phyloP scores from a whole-genome alignment of 2,329 filamentous ascomycete species.

The Coniochaeta prunicola region DNA sequence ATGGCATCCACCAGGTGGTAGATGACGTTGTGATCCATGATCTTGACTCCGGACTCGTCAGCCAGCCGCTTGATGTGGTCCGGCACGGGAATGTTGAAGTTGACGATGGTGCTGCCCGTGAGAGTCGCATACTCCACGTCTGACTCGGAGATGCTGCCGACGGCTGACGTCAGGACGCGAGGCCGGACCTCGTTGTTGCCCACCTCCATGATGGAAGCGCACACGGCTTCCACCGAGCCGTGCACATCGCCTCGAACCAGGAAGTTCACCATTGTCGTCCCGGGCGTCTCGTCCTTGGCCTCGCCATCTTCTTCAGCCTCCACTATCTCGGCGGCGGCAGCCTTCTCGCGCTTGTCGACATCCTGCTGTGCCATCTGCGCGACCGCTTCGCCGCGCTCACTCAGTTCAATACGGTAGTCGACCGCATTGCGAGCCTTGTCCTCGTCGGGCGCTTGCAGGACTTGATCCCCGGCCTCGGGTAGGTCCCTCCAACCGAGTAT shows the following conservation, averaged over 20 bases:
- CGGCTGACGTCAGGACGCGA: constrained; percentile 66
- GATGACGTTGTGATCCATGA: constrained; percentile 83
- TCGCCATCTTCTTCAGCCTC: constrained; percentile 26
- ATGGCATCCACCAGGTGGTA: constrained; percentile 73
- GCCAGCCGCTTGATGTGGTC: constrained; percentile 63
- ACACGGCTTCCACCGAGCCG: constrained; percentile 87
- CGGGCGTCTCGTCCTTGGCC: constrained; percentile 27
- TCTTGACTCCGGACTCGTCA: constrained; percentile 61
- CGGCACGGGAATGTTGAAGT: constrained; percentile 73
- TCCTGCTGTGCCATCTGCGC: constrained; percentile 73
- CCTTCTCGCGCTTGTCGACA: constrained; percentile 50
- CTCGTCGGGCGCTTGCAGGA: constrained; percentile 76
- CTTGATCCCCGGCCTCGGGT: constrained; percentile 77
- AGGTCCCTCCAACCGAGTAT: constrained; percentile 87
- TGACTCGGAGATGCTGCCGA: constrained; percentile 74
- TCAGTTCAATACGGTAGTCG: constrained; percentile 65
- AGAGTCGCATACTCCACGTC: constrained; percentile 83
- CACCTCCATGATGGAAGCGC: constrained; percentile 66
- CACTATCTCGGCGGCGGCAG: constrained; percentile 28
- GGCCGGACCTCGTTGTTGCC: constrained; percentile 80
- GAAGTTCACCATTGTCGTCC: constrained; percentile 61
- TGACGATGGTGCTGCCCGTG: constrained; percentile 69
- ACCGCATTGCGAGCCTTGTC: constrained; percentile 71
- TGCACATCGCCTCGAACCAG: constrained; percentile 89
- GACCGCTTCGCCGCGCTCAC: constrained; percentile 66